Base-by-base conservation (phyloP, 345 rosid genomes). In the Dipteronia dyeriana region DNA sequence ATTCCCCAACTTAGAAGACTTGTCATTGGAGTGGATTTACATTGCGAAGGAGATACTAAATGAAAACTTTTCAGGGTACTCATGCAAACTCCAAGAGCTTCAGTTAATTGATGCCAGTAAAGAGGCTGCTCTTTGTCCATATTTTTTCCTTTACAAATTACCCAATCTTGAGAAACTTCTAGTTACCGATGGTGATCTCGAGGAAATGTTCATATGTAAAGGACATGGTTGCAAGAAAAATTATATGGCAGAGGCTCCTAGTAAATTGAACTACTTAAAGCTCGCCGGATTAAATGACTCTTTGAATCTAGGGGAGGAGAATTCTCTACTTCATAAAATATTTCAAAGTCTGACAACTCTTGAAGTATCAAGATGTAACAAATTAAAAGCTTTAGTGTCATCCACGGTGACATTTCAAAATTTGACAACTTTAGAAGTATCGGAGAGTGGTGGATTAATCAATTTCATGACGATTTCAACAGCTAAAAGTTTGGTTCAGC, bases 401-500 rank as follows among this genome's bases (percentile, higher is more conserved):
- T 60, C 79, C 4, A 60, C 63, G 1, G 20, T 22, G 49, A 60
- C 78, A 16, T 79, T 85, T 12, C 20, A 13, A 14, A 74, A 71
- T 62, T 71, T 82, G 56, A 74, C 70, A 3, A 31, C 31, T 77
- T 23, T 79, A 16, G 9, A 75, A 12, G 76, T 79, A 19, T 71
- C 51, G 1, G 12, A 60, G 14, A 79, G 87, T 11, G 23, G 75
- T 25, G 76, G 56, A 41, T 47, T 82, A 39, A 4, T 9, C 6
- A 31, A 62, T 68, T 79, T 85, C 43, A 2, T 79, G 11, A 17
- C 73, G 20, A 10, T 47, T 26, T 73, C 79, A 41, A 41, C 72
- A 1, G 85, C 77, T 14, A 66, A 75, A 73, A 70, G 74, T 34
- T 19, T 82, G 5, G 69, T 38, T 34, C 25, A 61, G 2, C 87